These are phyloP conservation scores for Ceratocystis ficicola DNA, from an alignment of 2,329 filamentous ascomycete genomes.

Conservation along the genomic window DNA sequence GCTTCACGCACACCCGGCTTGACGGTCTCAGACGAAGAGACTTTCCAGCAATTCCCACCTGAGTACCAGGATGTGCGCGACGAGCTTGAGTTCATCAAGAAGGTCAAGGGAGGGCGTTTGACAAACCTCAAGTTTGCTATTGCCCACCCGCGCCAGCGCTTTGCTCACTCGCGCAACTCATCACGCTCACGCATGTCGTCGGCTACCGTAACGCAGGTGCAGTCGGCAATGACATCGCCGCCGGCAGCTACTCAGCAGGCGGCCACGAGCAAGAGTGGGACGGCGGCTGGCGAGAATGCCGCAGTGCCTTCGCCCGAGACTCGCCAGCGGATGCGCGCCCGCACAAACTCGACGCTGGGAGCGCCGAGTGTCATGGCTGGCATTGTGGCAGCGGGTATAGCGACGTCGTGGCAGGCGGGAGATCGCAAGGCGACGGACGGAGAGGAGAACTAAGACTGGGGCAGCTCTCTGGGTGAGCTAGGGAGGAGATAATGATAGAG, in stretches of 20 bases:
- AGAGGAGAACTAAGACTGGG: constrained; percentile 21
- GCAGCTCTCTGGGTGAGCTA: no score
- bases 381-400: constrained; percentile 64
- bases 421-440: constrained; percentile 35
- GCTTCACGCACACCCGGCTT: constrained; percentile 39
- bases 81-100: constrained; percentile 68
- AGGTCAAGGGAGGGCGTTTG: constrained; percentile 67
- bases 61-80: constrained; percentile 64
- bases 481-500: no score
- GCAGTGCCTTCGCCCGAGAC: constrained; percentile 28
- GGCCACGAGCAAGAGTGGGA: constrained; percentile 39
- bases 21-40: constrained; percentile 53
- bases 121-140: constrained; percentile 72
- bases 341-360: constrained; percentile 59
- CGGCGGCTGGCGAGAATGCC: constrained; percentile 28
- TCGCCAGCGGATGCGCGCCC: constrained; percentile 50
- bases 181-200: constrained; percentile 50
- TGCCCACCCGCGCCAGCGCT: constrained; percentile 52
- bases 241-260: constrained; percentile 36
- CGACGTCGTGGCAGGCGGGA: constrained; percentile 63
- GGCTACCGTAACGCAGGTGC: constrained; percentile 37
- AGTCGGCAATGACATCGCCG: constrained; percentile 42
- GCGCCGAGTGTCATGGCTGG: constrained; percentile 74
- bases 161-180: constrained; percentile 41
- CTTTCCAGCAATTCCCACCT: constrained; percentile 56